These are phyloP conservation scores for Coemansia sp. DNA, from an alignment of 192 early-diverging fungal species.

Conservation along the genomic window DNA sequence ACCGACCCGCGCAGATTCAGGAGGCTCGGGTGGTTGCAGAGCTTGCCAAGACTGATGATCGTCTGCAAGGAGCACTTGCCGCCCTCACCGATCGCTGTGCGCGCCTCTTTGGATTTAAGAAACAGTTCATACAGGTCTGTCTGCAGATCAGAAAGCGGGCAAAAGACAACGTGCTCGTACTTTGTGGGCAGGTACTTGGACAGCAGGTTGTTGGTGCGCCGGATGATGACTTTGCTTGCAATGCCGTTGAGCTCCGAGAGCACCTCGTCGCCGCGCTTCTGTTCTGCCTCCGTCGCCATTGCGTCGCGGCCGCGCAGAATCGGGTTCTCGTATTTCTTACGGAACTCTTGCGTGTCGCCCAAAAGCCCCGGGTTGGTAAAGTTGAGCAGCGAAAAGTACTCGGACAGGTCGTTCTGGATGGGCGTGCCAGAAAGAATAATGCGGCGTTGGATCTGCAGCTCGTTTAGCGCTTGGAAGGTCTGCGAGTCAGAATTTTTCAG, in stretches of 20 bases:
- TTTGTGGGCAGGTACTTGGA: conserved; percentile 97
- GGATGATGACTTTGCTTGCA: conserved; percentile 95
- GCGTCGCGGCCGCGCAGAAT: conserved; percentile 92
- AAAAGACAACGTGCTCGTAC: conserved; percentile 99
- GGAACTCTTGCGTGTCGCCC: conserved; percentile 83
- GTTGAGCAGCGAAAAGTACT: conserved; percentile 92
- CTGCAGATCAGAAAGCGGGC: conserved; percentile 74
- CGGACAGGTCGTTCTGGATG: conserved; percentile 84
- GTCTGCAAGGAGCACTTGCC: conserved; percentile 85
- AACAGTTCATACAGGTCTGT: conserved; percentile 78
- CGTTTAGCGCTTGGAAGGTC: conserved; percentile 78
- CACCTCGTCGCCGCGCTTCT: conserved; percentile 74
- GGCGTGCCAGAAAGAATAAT: conserved; percentile 98
- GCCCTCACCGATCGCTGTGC: conserved; percentile 56
- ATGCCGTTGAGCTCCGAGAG: conserved; percentile 78
- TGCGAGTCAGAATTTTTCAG: conserved; percentile 87
- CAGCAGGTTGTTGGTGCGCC: conserved; percentile 92
- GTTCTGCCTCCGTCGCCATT: conserved; percentile 77
- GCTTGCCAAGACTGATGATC: conserved; percentile 89
- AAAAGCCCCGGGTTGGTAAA: conserved; percentile 94
- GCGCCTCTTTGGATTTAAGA: conserved; percentile 62
- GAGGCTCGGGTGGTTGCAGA: conserved; percentile 96
- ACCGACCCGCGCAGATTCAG: conserved; percentile 64
- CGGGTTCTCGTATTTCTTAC: conserved; percentile 89
- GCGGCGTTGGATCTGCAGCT: conserved; percentile 81